A percentile compares a stretch with the other conserved stretches of the same genome.
These are phyloP conservation scores for Proliferodiscus dingleyae DNA, from an alignment of 2,329 filamentous ascomycete species.

Conservation along the genomic window DNA sequence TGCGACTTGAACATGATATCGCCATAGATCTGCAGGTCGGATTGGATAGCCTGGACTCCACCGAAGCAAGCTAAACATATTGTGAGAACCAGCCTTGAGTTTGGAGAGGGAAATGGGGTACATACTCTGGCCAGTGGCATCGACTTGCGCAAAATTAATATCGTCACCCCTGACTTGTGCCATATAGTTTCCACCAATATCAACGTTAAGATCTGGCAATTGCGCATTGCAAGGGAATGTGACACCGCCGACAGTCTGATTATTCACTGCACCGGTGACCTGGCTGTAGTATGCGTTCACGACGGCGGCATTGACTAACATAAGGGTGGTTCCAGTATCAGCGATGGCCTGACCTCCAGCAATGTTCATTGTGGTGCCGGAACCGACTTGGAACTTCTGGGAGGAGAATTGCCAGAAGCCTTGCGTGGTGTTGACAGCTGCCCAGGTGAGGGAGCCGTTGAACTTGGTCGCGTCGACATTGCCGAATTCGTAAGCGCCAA, in stretches of 20 bases:
- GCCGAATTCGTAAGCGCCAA: conserved; percentile 52
- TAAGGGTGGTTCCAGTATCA: conserved; percentile 41
- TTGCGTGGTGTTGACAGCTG: conserved; percentile 41
- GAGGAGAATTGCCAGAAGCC: conserved; percentile 55
- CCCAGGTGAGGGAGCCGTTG: conserved; percentile 49
- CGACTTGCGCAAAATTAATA: conserved; percentile 50
- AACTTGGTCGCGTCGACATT: conserved; percentile 50
- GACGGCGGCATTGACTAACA: conserved; percentile 34
- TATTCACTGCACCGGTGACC: conserved; percentile 34
- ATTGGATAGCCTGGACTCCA: conserved; percentile 57
- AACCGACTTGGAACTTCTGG: conserved; percentile 41
- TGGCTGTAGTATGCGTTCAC: conserved; percentile 37
- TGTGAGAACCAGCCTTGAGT: conserved; percentile 5
- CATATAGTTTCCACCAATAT: conserved; percentile 37
- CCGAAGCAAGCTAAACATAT: conserved; percentile 54
- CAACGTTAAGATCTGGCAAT: conserved; percentile 35
- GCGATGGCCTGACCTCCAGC: conserved; percentile 46
- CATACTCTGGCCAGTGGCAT: conserved; percentile 43
- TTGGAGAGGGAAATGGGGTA: conserved; percentile 11
- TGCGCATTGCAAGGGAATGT: conserved; percentile 34
- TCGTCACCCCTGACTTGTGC: conserved; percentile 40
- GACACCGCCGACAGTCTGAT: conserved; percentile 32
- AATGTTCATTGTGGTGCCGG: conserved; percentile 51
- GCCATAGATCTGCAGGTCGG: conserved; percentile 56
- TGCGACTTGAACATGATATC: conserved; percentile 59